These are phyloP conservation scores for Chlorella sp. DNA, from an alignment of 139 green algal genomes.

Conservation along the genomic window DNA sequence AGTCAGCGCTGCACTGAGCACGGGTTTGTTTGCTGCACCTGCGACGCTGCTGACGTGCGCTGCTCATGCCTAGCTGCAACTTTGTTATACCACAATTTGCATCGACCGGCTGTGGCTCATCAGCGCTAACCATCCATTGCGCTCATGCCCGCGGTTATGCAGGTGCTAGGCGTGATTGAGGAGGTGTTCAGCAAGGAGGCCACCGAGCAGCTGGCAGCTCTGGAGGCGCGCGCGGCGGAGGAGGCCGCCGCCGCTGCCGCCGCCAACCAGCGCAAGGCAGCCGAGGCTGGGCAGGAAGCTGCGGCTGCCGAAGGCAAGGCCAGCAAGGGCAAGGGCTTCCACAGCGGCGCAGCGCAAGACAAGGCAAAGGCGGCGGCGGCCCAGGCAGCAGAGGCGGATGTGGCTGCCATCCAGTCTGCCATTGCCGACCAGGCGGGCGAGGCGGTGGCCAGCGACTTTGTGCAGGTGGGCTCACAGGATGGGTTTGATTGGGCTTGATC, in stretches of 20 bases:
- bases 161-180: constrained; percentile 43
- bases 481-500: too few relatives aligned
- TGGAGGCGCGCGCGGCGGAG: background rate
- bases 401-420: constrained; percentile 27
- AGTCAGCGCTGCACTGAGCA: background rate
- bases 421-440: constrained; percentile 34
- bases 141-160: too few relatives aligned
- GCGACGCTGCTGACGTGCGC: background rate
- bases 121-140: too few relatives aligned
- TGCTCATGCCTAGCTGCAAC: too few relatives aligned
- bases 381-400: background rate
- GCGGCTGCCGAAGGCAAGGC: background rate
- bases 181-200: constrained; percentile 45
- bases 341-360: background rate
- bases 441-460: constrained; percentile 25
- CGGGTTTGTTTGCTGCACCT: too few relatives aligned
- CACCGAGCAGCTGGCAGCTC: constrained; percentile 16
- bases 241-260: background rate
- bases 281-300: background rate
- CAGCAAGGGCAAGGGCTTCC: background rate
- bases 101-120: too few relatives aligned
- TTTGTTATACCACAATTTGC: too few relatives aligned
- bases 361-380: background rate
- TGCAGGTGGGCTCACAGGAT: background rate
- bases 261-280: background rate